Conservation (phyloP, 176 grass and related monocot species). For the Secale cereale region DNA sequence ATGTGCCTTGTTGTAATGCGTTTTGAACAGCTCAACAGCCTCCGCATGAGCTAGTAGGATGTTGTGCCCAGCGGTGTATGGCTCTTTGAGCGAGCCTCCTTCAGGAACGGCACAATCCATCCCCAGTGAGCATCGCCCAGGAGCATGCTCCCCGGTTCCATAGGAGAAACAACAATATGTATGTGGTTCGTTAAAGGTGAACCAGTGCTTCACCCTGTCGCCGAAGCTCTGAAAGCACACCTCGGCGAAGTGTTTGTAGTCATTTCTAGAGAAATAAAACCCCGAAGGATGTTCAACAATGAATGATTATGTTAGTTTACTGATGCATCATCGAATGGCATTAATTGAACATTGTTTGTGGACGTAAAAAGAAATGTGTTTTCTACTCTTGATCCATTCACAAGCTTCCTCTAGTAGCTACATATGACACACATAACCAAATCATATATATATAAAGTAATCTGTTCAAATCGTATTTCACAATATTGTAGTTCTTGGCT, state of each 20-base stretch:
- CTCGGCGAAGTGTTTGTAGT: not conserved
- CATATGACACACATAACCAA: not conserved
- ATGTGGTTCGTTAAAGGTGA: conserved; percentile 26
- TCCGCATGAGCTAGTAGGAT: not conserved
- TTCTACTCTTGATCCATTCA: not conserved
- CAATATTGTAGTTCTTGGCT: not conserved
- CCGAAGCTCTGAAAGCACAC: conserved; percentile 21
- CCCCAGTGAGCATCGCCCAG: conserved; percentile 6
- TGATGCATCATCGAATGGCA: not conserved
- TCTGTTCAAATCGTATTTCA: not conserved
- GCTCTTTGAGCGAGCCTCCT: not conserved
- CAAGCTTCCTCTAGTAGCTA: not conserved
- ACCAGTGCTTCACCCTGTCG: conserved; percentile 23
- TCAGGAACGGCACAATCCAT: not conserved
- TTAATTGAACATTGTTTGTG: not conserved
- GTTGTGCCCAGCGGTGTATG: conserved; percentile 3
- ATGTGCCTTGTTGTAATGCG: not conserved
- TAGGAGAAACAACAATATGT: not conserved
- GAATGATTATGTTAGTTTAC: not conserved
- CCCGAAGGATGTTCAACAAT: not conserved
- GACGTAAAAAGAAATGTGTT: not conserved
- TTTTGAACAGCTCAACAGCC: not conserved
- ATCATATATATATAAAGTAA: too few species aligned
- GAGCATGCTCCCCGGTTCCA: not conserved
- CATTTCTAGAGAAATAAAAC: not conserved